Evolutionary conservation across 176 grass and related monocot species (phyloP).

Genomic region (Raddia guianensis): DNA sequence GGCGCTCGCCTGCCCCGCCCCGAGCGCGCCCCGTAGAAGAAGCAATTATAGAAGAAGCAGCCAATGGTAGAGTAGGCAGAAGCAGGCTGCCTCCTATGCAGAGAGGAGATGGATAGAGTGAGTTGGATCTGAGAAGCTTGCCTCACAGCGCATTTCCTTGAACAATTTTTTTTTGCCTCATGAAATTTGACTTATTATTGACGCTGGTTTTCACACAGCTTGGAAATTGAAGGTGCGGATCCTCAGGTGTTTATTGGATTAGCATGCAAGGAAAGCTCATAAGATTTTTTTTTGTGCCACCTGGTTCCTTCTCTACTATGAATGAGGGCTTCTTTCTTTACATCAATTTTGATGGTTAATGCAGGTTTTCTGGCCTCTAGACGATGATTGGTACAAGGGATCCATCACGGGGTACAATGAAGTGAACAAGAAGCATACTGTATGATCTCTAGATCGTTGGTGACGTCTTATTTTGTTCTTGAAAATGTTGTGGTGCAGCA

Average conservation of each 20-base stretch:
- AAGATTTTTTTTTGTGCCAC: neutral
- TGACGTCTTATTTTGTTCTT: neutral
- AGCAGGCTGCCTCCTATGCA: slow-evolving; percentile 41
- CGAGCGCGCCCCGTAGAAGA: too few species aligned
- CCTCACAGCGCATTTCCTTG: neutral
- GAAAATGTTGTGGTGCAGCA: neutral
- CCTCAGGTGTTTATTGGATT: slow-evolving; percentile 68
- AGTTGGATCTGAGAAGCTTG: slow-evolving; percentile 52
- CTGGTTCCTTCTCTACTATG: neutral
- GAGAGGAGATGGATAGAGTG: slow-evolving; percentile 89
- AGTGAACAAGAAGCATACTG: slow-evolving; percentile 64
- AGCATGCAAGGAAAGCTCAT: slow-evolving; percentile 72
- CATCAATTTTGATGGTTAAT: slow-evolving; percentile 27
- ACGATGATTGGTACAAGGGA: slow-evolving; percentile 97
- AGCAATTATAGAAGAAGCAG: too few species aligned
- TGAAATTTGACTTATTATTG: slow-evolving; percentile 7
- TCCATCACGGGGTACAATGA: slow-evolving; percentile 61
- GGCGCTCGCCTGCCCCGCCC: too few species aligned
- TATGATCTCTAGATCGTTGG: slow-evolving; percentile 42
- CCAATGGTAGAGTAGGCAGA: slow-evolving; percentile 32
- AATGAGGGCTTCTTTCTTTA: neutral
- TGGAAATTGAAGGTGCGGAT: slow-evolving; percentile 65
- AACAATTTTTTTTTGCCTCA: slow-evolving; percentile 2
- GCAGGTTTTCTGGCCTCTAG: slow-evolving; percentile 94
- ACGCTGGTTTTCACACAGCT: slow-evolving; percentile 50